Evolutionary conservation across 1,284 basidiomycete genomes (phyloP).

Genomic region (Puccinia brachypodii): DNA sequence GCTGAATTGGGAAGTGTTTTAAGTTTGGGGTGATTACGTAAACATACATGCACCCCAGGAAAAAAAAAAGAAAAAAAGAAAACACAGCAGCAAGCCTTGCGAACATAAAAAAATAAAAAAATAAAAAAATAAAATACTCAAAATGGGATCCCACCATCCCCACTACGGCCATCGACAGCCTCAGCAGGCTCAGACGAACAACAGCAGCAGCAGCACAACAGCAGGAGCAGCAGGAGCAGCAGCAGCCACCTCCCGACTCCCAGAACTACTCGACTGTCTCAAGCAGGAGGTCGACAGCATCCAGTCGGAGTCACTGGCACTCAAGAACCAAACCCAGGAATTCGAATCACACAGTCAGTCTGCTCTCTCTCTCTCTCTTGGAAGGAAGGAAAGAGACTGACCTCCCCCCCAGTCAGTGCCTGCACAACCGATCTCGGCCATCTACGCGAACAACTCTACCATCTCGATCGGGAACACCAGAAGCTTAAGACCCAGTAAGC

Average conservation of each 20-base stretch:
- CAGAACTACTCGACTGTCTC: conserved; percentile 44
- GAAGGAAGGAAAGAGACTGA: too few relatives aligned
- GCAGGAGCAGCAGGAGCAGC: background rate
- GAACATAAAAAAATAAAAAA: background rate
- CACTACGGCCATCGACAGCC: background rate
- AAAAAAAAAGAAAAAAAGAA: too few relatives aligned
- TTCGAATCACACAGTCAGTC: conserved; percentile 42
- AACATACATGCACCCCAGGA: too few relatives aligned
- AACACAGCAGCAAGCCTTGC: too few relatives aligned
- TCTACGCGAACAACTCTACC: conserved; percentile 41
- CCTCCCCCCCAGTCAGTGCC: conserved; percentile 10
- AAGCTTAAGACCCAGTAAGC: conserved; percentile 46
- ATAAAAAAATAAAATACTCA: background rate
- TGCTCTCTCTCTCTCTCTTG: too few relatives aligned
- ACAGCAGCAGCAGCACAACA: background rate
- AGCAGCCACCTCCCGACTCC: background rate
- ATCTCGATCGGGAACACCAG: conserved; percentile 43
- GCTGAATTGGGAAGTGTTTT: too few relatives aligned
- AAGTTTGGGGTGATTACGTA: too few relatives aligned
- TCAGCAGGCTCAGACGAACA: background rate
- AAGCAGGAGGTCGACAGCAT: conserved; percentile 42
- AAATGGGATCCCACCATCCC: background rate
- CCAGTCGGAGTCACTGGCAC: conserved; percentile 22
- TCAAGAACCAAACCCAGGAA: conserved; percentile 42
- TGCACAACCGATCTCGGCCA: conserved; percentile 29